Base-by-base conservation (phyloP, 108 stramenopile species). In the Conticribra guillardii region DNA sequence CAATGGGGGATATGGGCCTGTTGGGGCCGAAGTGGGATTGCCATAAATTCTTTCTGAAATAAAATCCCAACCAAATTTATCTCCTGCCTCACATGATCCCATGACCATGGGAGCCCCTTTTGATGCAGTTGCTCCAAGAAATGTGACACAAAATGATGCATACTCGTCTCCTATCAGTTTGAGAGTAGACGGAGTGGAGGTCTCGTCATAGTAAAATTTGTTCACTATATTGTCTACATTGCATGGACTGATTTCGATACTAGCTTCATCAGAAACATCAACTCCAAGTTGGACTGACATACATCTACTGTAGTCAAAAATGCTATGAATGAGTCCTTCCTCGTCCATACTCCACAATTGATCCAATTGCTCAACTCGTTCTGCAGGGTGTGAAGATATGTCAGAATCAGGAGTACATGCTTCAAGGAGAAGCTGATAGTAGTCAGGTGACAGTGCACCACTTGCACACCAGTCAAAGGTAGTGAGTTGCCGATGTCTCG, bases 351-450 rank as follows among this genome's bases (percentile, higher is more conserved):
- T 44, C 76, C 76, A 78, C 3, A 78, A 61, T 47, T 78, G 76
- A 65, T 78, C 76, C 76, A 78, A 70, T 61, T 78, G 76, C 54
- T 78, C 76, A 28, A 78, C 62, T 41, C 56, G 33, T 50, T n/a
- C 37, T 4, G 58, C 57, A 3, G 61, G 46, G 14, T 32, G 33
- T 16, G 72, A 27, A 23, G 2, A 15, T 28, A 41, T 33, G 26
- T 27, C 21, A n/a, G 30, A 3, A 49, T 64, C 56, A 27, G 62
- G 52, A 0, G 49, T 59, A 55, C 76, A 78, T 27, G 62, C 64
- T 33, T 63, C 64, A 37, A 78, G 56, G 21, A 78, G 17, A 2
- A 78, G 58, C 31, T 69, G 76, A 32, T 69, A 78, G 49, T 78
- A 71, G 57, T 69, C 69, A 31, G 76, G 76, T 8, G 76, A 67